Conservation (phyloP, 163 green algal species). For the Chloroidium sp. region DNA sequence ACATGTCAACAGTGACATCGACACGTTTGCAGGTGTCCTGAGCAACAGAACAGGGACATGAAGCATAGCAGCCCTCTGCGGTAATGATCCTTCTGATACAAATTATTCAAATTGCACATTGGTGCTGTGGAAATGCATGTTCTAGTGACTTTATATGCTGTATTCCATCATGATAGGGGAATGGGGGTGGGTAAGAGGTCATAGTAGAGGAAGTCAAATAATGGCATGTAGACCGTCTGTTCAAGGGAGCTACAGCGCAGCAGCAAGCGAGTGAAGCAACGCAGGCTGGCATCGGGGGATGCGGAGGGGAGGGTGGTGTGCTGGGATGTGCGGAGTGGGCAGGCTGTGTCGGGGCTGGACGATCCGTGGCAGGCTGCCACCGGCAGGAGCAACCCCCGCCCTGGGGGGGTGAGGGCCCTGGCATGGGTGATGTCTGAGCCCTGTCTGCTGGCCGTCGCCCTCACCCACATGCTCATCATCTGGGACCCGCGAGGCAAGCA, state of each 20-base stretch:
- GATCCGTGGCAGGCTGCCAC: slow-evolving; percentile 22
- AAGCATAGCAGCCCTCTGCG: slow-evolving; percentile 26
- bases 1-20: too few relatives aligned
- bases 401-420: slow-evolving; percentile 37
- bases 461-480: slow-evolving; percentile 56
- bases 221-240: too few relatives aligned
- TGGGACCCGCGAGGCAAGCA: slow-evolving; percentile 51
- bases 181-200: too few relatives aligned
- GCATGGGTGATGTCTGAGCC: slow-evolving; percentile 49
- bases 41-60: slow-evolving; percentile 43
- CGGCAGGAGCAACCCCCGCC: neutral
- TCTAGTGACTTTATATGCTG: too few relatives aligned
- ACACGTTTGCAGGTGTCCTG: slow-evolving; percentile 36
- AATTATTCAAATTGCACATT: neutral
- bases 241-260: too few relatives aligned
- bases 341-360: slow-evolving; percentile 35
- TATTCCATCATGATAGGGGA: too few relatives aligned
- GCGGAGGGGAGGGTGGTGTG: slow-evolving; percentile 55
- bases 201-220: too few relatives aligned
- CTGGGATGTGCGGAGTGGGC: slow-evolving; percentile 54
- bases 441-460: slow-evolving; percentile 52
- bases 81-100: slow-evolving; percentile 6
- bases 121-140: too few relatives aligned
- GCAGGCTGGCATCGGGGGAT: slow-evolving; percentile 67
- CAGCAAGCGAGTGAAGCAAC: too few relatives aligned